Evolutionary conservation across 345 rosid species (phyloP).

Genomic region (Gossypium sturtianum): DNA sequence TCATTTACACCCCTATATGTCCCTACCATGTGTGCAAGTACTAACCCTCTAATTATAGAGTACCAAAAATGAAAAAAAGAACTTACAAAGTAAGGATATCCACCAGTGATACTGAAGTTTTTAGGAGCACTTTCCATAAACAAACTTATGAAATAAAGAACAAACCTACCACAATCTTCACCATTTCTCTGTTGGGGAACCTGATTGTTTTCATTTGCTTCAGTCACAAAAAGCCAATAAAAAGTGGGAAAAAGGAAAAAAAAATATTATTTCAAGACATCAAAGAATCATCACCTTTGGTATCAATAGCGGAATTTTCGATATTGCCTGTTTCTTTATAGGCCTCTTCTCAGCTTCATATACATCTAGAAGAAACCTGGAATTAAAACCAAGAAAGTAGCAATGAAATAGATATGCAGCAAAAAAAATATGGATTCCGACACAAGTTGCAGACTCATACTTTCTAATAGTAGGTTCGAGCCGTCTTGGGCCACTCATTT

Average conservation of each 20-base stretch:
- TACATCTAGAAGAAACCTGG: slow-evolving; percentile 58
- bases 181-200: slow-evolving; percentile 62
- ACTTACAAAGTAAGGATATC: slow-evolving; percentile 52
- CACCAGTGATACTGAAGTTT: slow-evolving; percentile 19
- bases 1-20: no score
- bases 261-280: background rate
- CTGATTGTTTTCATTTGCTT: slow-evolving; percentile 21
- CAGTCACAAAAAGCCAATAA: background rate
- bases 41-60: no score
- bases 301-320: slow-evolving; percentile 39
- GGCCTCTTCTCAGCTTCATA: slow-evolving; percentile 39
- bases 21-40: no score
- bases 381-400: background rate
- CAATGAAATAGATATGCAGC: background rate
- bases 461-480: slow-evolving; percentile 57
- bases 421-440: background rate
- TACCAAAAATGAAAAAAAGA: background rate
- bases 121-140: slow-evolving; percentile 46
- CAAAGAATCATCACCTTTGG: slow-evolving; percentile 36
- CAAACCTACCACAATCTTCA: slow-evolving; percentile 60
- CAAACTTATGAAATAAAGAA: slow-evolving; percentile 54
- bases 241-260: background rate
- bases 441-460: slow-evolving; percentile 18
- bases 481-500: slow-evolving; percentile 34
- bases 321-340: slow-evolving; percentile 27